Evolutionary conservation across 306 rosid species (phyloP).

Genomic region (Clitoria ternatea): DNA sequence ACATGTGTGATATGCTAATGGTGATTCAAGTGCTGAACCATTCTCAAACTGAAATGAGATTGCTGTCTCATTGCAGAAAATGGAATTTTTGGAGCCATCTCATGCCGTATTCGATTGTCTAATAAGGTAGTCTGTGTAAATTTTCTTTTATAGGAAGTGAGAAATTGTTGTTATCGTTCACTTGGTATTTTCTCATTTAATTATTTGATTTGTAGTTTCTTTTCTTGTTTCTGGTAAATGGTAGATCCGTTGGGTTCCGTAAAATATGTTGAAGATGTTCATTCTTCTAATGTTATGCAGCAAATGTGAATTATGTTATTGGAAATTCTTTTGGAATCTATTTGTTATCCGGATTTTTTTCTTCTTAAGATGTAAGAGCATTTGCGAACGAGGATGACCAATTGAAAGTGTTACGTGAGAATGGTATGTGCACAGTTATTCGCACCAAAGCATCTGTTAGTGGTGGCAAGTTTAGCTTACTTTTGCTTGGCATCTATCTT

Average conservation of each 20-base stretch:
- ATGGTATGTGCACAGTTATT: not conserved
- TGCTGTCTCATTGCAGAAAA: constrained; percentile 7
- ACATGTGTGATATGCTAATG: not conserved
- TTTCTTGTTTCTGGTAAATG: constrained; percentile 1
- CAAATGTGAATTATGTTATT: not conserved
- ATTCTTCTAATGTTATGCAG: constrained; percentile 1
- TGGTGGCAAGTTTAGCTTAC: constrained; percentile 4
- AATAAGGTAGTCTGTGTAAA: not conserved
- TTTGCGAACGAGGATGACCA: not conserved
- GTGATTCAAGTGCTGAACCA: constrained; percentile 11
- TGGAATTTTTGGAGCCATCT: constrained; percentile 14
- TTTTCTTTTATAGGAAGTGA: not conserved
- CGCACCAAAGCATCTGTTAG: not conserved
- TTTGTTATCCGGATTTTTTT: not conserved
- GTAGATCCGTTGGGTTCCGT: not conserved
- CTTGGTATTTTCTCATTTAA: not conserved
- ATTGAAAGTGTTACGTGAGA: not conserved
- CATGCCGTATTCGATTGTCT: constrained; percentile 13
- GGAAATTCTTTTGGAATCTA: not conserved
- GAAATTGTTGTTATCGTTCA: constrained; percentile 17
- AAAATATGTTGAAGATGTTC: constrained; percentile 6
- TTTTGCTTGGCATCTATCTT: constrained; percentile 13
- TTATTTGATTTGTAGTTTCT: constrained; percentile 2
- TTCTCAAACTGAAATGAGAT: not conserved
- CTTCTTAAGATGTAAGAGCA: not conserved